Evolutionary conservation across 495 filamentous ascomycete genomes (phyloP), one percentile per base, ranked within the genome.

Genomic region (Penicillium herquei): DNA sequence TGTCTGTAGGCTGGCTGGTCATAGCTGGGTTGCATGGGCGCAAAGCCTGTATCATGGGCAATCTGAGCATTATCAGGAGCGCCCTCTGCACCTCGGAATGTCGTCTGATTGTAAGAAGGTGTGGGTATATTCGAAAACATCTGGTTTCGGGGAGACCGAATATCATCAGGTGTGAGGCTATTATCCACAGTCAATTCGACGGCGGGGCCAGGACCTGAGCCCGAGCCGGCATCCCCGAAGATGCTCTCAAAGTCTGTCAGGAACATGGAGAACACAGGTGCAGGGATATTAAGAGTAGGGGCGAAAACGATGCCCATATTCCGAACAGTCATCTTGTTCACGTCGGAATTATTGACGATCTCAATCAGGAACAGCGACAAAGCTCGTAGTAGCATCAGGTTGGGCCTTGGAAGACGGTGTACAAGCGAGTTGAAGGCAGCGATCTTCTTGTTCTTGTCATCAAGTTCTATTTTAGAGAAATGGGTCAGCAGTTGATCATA

Each of bases 261-360:
- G 71, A 98, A 94, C 72, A 92, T 79, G 2, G 91, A 91, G 63
- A 98, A 96, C 7, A 98, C 88, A 13, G 95, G 92, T 1, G 91
- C 91, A 0, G 95, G 92, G 39, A 98, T 97, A 71, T 98, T 98
- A 33, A 98, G 81, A 0, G 95, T 98, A 2, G 94, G 94, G n/a
- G 95, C 94, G 72, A 98, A 98, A 52, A 98, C 92, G 57, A 98
- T 98, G 60, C 94, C 91, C 48, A 98, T 91, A 70, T 98, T 98
- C 39, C 94, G 84, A 50, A 97, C 90, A 6, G 87, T 96, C 94
- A 98, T 98, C 77, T 97, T 98, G 75, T 98, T 98, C 61, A 88
- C 78, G 58, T 92, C 87, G 3, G 90, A 81, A 58, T 97, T 89
- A 65, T 91, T 89, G 58, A 96, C 88, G 59, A 98, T 91, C 59